Evolutionary conservation across 75 land plant genomes (phyloP).

Genomic region (Pinus albicaulis): DNA sequence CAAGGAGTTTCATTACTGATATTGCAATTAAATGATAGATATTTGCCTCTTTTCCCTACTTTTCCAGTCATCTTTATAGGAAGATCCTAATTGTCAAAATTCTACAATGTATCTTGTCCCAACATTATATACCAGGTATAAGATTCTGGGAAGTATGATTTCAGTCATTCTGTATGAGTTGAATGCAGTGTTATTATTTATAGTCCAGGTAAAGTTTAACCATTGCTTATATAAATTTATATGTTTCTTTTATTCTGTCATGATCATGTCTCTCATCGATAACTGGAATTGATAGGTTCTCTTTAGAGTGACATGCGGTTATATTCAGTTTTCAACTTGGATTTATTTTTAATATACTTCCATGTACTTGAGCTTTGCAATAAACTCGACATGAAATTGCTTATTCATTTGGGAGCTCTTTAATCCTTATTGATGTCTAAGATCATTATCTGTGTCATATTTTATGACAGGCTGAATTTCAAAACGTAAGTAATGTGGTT

Average conservation of each 20-base stretch:
- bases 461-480: constrained; percentile 82
- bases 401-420: neutral
- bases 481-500: constrained; percentile 59
- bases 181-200: neutral
- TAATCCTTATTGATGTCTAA: constrained; percentile 9
- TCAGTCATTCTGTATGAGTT: neutral
- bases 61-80: neutral
- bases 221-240: neutral
- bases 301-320: neutral
- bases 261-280: neutral
- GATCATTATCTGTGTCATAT: neutral
- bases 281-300: neutral
- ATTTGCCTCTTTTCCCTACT: neutral
- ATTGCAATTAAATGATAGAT: neutral
- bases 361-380: neutral
- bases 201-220: neutral
- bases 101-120: neutral
- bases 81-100: neutral
- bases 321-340: neutral
- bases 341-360: neutral
- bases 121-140: neutral
- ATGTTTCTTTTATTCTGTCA: neutral
- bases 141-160: neutral
- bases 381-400: neutral
- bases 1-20: neutral